Evolutionary conservation across 768 basidiomycete genomes (phyloP), one percentile per base, ranked within the genome.

Genomic region (Kwoniella sp.): DNA sequence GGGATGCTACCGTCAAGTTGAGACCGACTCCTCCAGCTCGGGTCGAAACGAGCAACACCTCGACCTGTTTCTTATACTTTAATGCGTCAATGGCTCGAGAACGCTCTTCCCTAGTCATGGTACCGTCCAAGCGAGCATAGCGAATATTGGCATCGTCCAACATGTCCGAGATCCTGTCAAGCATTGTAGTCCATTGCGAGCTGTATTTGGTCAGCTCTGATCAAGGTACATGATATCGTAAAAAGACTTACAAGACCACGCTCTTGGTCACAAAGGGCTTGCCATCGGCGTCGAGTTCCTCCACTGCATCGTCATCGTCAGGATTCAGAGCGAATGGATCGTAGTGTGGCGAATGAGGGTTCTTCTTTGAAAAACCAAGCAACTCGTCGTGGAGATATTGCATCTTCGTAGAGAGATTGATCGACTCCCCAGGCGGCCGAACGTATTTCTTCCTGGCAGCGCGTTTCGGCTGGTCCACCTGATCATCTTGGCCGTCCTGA

Each of bases 21-120:
- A 99, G 77, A 14, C 93, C 95, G 5, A 99, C 95, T 47, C 95
- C 95, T 46, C 95, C 95, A 6, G 95, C 95, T 67, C 93, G 88
- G 61, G 98, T 79, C 70, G 91, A 95, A 65, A 99, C 92, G 27
- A 99, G 80, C 34, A 99, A 79, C 14, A 99, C 89, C 77, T 99
- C 95, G 69, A 88, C 89, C 22, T 78, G 78, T 12, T 89, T 90
- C 66, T 99, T 91, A 59, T 81, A 80, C 76, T 91, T 92, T 53
- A 99, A 79, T 2, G 85, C 83, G 14, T 95, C 90, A 87, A 96
- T 92, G 3, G 95, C 88, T 48, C 82, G 81, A 11, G 84, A 86
- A 15, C 95, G 84, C 48, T 93, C 91, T 46, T 95, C 92, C 41
- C 93, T 85, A 71, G 88, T 92, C 95, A 99, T 99, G 3, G 89